Conservation (phyloP, 129 eudicot genomes). For the Cynara cardunculus region DNA sequence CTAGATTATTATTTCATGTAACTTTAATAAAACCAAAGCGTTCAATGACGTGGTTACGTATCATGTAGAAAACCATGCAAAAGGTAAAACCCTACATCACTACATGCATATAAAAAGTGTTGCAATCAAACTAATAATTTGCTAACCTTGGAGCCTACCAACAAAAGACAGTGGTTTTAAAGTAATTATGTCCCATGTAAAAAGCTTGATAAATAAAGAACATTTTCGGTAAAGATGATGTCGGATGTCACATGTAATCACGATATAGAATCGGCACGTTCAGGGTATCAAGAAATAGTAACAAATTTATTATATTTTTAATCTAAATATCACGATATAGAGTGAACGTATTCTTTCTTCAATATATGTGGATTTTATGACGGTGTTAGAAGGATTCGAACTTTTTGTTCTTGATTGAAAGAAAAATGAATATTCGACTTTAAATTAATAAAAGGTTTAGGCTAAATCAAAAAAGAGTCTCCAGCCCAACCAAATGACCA, state of each 20-base stretch:
- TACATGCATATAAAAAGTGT: background rate
- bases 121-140: background rate
- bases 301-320: no score
- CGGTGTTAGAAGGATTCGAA: no score
- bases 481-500: no score
- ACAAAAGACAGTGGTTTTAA: background rate
- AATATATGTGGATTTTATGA: no score
- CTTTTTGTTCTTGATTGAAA: no score
- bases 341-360: no score
- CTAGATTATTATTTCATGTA: background rate
- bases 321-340: no score
- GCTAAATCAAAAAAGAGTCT: no score
- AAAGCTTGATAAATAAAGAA: background rate
- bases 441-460: no score
- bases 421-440: no score
- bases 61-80: background rate
- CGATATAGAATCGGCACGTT: background rate
- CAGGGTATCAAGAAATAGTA: no score
- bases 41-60: background rate
- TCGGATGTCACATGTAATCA: background rate
- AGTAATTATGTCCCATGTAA: background rate
- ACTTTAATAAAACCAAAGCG: background rate
- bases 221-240: background rate
- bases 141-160: background rate
- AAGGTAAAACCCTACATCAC: background rate